Base-by-base conservation (phyloP, 1,139 yeast species). In the Pichia sp. region DNA sequence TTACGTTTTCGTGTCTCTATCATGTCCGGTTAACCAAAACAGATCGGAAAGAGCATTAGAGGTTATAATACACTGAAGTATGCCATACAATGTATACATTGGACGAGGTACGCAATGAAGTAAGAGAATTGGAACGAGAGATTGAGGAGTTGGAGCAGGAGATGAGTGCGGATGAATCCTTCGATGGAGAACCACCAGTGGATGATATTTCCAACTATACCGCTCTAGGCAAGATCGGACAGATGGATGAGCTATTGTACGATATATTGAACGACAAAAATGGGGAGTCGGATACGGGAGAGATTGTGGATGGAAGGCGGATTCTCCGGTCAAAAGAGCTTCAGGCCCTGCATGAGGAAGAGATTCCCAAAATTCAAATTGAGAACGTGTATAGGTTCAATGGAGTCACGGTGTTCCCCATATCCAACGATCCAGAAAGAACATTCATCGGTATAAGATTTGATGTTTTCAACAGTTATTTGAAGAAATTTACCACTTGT, bases 391-490 rank as follows among this genome's bases (percentile, higher is more conserved):
- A 70, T 50, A 64, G 80, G 57, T 59, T 76, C 62, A 72, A 73
- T 56, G 81, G 81, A 0, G 67, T 76, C 3, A 76, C 80, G 1
- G 70, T 72, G 2, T 78, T 78, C 56, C 80, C 80, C 0, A 69
- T 77, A 1, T 48, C 59, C 1, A 51, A 49, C 7, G 61, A 55
- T 10, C 8, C 29, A 4, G 50, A 56, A 10, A 69, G 59, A 54
- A 61, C 50, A 51, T 70, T 70, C 44, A 42, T 77, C 1, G 82
- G 82, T 0, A 64, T 78, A 7, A 61, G 82, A 49, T 70, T 77
- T 49, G 82, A 78, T 56, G 61, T 75, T 0, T 77, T 71, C 57
- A 72, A 75, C 54, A 64, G 64, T 13, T 47, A 53, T 0, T 44
- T 49, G 1, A 38, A 58, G 2, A 64, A 60, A 40, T 77, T 68